Percentiles rank a stretch among this genome's conserved stretches.
These are phyloP conservation scores for Solanum bulbocastanum DNA, from an alignment of 257 asterid genomes.

Conservation along the genomic window DNA sequence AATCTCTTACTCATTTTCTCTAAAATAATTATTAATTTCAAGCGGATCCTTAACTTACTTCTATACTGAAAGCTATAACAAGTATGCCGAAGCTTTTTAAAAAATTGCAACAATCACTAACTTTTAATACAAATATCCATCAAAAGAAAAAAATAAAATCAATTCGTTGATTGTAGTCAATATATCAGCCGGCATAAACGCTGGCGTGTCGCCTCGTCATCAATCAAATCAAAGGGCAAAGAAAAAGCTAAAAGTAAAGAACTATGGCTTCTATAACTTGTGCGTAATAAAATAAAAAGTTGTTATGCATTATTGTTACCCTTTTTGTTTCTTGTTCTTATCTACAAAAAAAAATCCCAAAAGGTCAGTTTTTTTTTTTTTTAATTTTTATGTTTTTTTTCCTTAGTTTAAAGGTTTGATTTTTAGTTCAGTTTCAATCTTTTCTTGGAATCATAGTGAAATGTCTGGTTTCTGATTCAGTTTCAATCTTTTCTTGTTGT, in stretches of 20 bases:
- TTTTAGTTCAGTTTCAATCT: neutral
- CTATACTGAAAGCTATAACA: too few relatives aligned
- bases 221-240: neutral
- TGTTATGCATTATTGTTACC: neutral
- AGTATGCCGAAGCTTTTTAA: too few relatives aligned
- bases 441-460: neutral
- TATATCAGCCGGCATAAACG: neutral
- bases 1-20: too few relatives aligned
- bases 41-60: neutral
- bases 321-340: neutral
- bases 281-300: too few relatives aligned
- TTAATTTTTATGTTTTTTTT: neutral
- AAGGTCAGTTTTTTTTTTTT: neutral
- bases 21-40: neutral
- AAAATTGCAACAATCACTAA: too few relatives aligned
- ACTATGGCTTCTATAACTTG: neutral
- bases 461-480: neutral
- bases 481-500: neutral
- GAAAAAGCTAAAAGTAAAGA: neutral
- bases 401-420: neutral
- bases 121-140: too few relatives aligned
- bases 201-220: neutral
- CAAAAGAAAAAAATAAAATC: too few relatives aligned
- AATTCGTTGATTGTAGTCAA: neutral
- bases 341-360: neutral